A percentile compares a stretch with the other conserved stretches of the same genome.
Evolutionary conservation across 257 asterid genomes (phyloP).

Genomic region (Solanum bukasovii): DNA sequence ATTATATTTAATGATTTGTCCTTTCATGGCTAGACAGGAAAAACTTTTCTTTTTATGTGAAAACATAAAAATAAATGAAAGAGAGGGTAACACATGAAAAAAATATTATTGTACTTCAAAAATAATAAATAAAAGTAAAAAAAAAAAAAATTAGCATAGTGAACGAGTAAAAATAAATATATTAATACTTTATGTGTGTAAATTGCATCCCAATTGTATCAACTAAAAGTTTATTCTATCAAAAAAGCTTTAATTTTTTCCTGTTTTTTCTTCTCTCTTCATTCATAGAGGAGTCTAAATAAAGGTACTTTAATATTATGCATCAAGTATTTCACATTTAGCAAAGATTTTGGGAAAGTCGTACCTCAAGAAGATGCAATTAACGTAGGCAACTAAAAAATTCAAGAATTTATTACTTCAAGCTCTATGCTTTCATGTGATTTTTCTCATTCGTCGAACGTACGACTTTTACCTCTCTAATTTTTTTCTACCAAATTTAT

Average conservation of each 20-base stretch:
- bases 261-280: background rate
- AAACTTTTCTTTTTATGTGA: background rate
- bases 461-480: background rate
- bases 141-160: too few species aligned
- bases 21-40: background rate
- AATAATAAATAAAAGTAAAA: too few species aligned
- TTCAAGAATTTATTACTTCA: background rate
- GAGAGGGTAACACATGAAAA: background rate
- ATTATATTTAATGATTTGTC: background rate
- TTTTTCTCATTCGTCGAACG: background rate
- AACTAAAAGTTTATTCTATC: background rate
- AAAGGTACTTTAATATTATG: background rate
- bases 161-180: too few species aligned
- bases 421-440: background rate
- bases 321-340: background rate
- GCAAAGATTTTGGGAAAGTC: background rate
- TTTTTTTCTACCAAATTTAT: too few species aligned
- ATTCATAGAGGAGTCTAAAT: background rate
- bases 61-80: background rate
- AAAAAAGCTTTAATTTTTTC: background rate
- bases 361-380: background rate
- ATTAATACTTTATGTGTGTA: background rate
- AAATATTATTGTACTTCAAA: too few species aligned
- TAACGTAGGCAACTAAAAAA: background rate
- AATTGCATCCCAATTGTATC: background rate